Conservation (phyloP, 441 rosid species). For the Jatropha multifida region DNA sequence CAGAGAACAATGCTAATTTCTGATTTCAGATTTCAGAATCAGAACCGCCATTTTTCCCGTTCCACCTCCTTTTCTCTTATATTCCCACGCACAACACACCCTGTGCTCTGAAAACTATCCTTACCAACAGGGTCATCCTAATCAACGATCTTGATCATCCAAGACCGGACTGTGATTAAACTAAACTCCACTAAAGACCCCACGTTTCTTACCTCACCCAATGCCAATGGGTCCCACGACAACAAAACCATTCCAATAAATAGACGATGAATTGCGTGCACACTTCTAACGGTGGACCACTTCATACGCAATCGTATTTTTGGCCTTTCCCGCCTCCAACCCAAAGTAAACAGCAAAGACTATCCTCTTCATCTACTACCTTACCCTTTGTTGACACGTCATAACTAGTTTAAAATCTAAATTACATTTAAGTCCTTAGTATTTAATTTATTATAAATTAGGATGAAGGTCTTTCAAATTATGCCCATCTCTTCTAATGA, state of each 20-base stretch:
- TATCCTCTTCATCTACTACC: too few species aligned
- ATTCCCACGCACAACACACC: not conserved
- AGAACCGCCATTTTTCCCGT: too few species aligned
- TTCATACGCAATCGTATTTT: conserved; percentile 17
- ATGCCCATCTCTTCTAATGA: too few species aligned
- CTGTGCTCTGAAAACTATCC: not conserved
- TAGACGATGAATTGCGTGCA: not conserved
- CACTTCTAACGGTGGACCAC: not conserved
- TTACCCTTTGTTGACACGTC: too few species aligned
- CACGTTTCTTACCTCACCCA: not conserved
- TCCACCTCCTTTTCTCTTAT: too few species aligned
- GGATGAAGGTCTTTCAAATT: too few species aligned
- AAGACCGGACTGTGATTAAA: not conserved
- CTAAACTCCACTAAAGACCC: not conserved
- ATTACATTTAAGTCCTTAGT: too few species aligned
- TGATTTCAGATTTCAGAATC: too few species aligned
- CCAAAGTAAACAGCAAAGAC: too few species aligned
- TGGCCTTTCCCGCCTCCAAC: not conserved
- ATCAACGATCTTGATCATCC: not conserved
- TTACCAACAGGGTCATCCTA: not conserved
- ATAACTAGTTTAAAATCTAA: too few species aligned
- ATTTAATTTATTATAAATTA: too few species aligned
- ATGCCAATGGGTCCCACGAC: not conserved
- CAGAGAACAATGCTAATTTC: too few species aligned
- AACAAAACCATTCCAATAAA: not conserved